A percentile compares a stretch with the other conserved stretches of the same genome.
These are phyloP conservation scores for Rhytidiadelphus loreus DNA, from an alignment of 225 moss, liverwort and hornwort genomes.

Conservation along the genomic window DNA sequence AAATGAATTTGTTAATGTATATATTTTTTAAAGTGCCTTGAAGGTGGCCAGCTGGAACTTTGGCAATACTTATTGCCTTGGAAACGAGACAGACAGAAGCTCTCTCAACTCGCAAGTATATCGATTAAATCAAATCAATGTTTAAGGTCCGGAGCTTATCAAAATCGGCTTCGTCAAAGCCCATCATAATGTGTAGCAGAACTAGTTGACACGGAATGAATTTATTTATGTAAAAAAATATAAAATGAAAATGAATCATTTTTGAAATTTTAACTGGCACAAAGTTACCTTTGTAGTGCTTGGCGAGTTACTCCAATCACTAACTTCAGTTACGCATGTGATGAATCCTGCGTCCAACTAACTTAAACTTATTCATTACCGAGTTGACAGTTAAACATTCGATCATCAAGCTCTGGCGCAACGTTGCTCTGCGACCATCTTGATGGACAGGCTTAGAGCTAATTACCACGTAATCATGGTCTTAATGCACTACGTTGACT, in stretches of 20 bases:
- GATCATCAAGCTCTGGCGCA: background rate
- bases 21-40: background rate
- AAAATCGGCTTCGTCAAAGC: background rate
- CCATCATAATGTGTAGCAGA: background rate
- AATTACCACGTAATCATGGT: background rate
- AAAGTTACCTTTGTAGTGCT: background rate
- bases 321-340: background rate
- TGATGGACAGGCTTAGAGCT: background rate
- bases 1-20: too few relatives aligned
- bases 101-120: background rate
- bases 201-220: background rate
- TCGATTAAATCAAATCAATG: background rate
- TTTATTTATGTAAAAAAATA: too few relatives aligned
- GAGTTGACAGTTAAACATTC: background rate
- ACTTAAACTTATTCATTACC: background rate
- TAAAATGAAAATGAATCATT: background rate
- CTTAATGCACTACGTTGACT: background rate
- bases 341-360: background rate
- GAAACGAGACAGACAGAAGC: background rate
- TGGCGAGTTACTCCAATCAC: background rate
- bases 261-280: background rate
- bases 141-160: background rate
- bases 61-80: background rate
- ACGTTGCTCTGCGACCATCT: background rate
- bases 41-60: background rate